Evolutionary conservation across 2,329 filamentous ascomycete genomes (phyloP).

Genomic region (Pseudopyrenochaeta lycopersici): DNA sequence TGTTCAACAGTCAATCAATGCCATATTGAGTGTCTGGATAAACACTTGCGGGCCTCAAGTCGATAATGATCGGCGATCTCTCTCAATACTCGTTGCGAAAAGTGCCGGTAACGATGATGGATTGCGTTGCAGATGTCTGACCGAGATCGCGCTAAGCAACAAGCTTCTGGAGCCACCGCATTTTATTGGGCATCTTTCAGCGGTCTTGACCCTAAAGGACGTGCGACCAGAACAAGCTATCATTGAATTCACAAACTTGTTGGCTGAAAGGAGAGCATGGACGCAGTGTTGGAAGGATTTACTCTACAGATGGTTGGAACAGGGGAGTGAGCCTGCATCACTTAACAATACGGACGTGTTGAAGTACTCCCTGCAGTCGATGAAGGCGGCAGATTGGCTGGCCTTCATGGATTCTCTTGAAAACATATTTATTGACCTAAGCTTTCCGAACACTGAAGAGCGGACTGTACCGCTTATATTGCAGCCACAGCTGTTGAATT

Average conservation of each 20-base stretch:
- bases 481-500: conserved; percentile 4
- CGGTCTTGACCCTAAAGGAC: conserved; percentile 11
- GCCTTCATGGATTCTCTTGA: conserved; percentile 29
- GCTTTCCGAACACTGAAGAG: conserved; percentile 7
- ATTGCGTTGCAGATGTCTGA: conserved; percentile 27
- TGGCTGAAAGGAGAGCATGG: conserved; percentile 14
- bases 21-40: conserved; percentile 31
- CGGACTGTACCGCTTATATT: conserved; percentile 14
- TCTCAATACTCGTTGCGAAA: conserved; percentile 28
- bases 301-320: conserved; percentile 21
- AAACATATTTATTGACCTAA: conserved; percentile 23
- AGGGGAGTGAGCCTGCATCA: conserved; percentile 9
- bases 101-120: conserved; percentile 5
- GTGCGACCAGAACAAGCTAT: conserved; percentile 10
- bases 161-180: conserved; percentile 12
- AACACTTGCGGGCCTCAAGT: conserved; percentile 3
- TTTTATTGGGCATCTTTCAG: conserved; percentile 17
- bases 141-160: conserved; percentile 18
- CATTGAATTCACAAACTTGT: conserved; percentile 26
- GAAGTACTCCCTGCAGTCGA: conserved; percentile 22
- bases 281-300: conserved; percentile 33
- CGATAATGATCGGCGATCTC: conserved; percentile 14
- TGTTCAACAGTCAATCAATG: conserved; percentile 22
- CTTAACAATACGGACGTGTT: conserved; percentile 5
- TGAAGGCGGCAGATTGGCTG: conserved; percentile 31